These are phyloP conservation scores for Lithocarpus polystachyus DNA, from an alignment of 306 rosid genomes.

Conservation along the genomic window DNA sequence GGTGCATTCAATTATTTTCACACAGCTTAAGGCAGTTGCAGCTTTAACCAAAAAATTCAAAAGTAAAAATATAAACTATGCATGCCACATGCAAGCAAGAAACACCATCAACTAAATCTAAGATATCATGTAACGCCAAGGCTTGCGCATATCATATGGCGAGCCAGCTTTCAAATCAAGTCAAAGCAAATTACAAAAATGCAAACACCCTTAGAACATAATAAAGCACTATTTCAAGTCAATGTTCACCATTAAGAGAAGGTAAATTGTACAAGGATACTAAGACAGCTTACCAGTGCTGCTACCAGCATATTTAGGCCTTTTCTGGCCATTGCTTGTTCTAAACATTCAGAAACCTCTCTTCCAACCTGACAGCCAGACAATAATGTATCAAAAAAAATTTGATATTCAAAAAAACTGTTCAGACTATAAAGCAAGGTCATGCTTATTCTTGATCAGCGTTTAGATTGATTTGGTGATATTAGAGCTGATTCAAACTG, in stretches of 20 bases:
- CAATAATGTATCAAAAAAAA: neutral
- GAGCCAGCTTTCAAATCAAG: neutral
- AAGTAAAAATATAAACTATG: neutral
- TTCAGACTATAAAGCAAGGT: neutral
- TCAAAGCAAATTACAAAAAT: neutral
- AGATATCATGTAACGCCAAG: too few relatives aligned
- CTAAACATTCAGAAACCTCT: conserved; percentile 72
- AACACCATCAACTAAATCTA: neutral
- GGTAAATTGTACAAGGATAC: neutral
- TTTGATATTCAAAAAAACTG: neutral
- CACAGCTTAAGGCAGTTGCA: neutral
- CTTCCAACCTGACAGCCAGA: conserved; percentile 66
- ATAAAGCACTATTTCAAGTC: neutral
- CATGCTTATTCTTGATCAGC: neutral
- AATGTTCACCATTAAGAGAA: neutral
- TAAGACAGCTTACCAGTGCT: conserved; percentile 59
- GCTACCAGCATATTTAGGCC: conserved; percentile 75
- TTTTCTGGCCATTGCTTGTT: conserved; percentile 59
- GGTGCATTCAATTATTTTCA: neutral
- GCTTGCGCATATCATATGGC: neutral
- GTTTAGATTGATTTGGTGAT: neutral
- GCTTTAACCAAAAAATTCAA: neutral
- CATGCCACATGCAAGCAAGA: neutral
- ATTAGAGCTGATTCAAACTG: conserved; percentile 3
- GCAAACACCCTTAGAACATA: neutral